phyloP scores from a whole-genome alignment of 78 protist genomes.

The Protostelium mycophagum region DNA sequence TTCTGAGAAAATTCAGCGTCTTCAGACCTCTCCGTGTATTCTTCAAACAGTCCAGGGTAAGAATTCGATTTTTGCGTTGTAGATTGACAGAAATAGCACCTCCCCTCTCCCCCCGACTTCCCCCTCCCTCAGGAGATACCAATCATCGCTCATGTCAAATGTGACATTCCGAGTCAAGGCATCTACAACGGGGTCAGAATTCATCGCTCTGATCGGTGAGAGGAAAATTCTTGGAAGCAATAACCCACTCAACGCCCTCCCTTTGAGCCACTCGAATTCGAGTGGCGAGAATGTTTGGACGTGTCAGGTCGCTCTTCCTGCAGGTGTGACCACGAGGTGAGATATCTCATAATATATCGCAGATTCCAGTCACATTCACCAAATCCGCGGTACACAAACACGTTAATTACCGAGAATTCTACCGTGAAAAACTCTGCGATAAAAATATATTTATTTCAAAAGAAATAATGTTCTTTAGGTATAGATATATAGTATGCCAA shows the following conservation, averaged over 20 bases:
- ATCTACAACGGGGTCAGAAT: neutral
- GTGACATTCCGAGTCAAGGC: neutral
- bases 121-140: neutral
- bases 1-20: neutral
- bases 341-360: neutral
- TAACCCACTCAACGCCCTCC: neutral
- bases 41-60: neutral
- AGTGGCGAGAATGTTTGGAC: neutral
- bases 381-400: too few relatives aligned
- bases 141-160: neutral
- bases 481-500: neutral
- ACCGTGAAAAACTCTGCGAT: too few relatives aligned
- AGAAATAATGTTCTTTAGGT: neutral
- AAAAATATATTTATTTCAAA: too few relatives aligned
- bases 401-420: too few relatives aligned
- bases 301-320: neutral
- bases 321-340: neutral
- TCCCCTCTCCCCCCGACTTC: neutral
- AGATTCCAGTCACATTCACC: too few relatives aligned
- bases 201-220: neutral
- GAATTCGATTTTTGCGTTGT: too few relatives aligned
- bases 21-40: neutral
- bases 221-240: neutral
- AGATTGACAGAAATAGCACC: neutral
- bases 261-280: neutral